phyloP scores from a whole-genome alignment of 805 yeast species.

The Hanseniaspora valbyensis region DNA sequence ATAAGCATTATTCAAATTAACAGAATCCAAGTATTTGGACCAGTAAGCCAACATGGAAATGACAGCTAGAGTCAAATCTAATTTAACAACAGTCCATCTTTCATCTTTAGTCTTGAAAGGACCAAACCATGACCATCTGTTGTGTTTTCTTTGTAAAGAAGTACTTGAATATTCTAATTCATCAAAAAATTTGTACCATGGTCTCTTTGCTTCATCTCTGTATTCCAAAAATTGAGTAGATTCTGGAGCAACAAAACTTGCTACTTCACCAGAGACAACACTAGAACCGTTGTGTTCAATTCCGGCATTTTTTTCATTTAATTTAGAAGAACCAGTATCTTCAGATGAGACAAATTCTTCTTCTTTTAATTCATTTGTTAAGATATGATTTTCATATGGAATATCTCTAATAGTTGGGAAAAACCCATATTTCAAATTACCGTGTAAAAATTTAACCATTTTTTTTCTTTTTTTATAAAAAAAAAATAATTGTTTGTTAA shows the following conservation, averaged over 20 bases:
- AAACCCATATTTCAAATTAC: constrained; percentile 29
- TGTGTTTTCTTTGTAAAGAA: constrained; percentile 21
- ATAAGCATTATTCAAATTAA: constrained; percentile 55
- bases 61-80: constrained; percentile 41
- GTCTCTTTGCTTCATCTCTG: constrained; percentile 43
- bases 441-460: constrained; percentile 22
- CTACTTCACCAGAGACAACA: not conserved
- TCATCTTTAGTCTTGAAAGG: constrained; percentile 38
- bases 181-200: constrained; percentile 48
- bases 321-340: not conserved
- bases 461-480: too few relatives aligned
- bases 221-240: constrained; percentile 27
- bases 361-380: too few relatives aligned
- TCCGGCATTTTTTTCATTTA: constrained; percentile 1
- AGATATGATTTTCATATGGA: too few relatives aligned
- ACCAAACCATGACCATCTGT: constrained; percentile 46
- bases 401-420: constrained; percentile 27
- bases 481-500: too few relatives aligned
- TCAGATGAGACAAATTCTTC: not conserved
- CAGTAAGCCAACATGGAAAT: constrained; percentile 53
- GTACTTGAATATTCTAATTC: constrained; percentile 50
- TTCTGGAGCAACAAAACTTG: not conserved
- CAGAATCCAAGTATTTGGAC: constrained; percentile 53
- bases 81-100: constrained; percentile 35
- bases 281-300: not conserved